A percentile compares a stretch with the other conserved stretches of the same genome.
Conservation (phyloP, 2,329 filamentous ascomycete species). For the Calonectria pauciramosa region DNA sequence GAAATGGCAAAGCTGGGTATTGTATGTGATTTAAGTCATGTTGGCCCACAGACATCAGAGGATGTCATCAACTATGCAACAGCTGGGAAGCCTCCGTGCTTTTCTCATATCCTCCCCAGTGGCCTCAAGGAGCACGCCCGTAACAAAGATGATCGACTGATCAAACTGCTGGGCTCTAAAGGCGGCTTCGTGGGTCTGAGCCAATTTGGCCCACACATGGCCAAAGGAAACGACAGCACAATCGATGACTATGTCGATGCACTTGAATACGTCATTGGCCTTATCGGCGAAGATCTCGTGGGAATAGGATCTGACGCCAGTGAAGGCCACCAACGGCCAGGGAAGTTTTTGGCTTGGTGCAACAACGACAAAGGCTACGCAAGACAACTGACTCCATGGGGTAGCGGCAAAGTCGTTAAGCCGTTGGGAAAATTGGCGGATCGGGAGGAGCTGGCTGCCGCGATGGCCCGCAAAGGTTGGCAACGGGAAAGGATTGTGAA, state of each 20-base stretch:
- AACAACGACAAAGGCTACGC: constrained; percentile 58
- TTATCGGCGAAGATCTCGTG: constrained; percentile 53
- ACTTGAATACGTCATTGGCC: constrained; percentile 53
- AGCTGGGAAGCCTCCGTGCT: constrained; percentile 54
- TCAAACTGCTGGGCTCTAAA: constrained; percentile 51
- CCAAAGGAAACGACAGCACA: constrained; percentile 55
- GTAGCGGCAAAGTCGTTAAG: constrained; percentile 56
- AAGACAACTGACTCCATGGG: constrained; percentile 54
- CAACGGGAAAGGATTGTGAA: constrained; percentile 54
- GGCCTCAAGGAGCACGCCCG: constrained; percentile 53
- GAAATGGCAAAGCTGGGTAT: constrained; percentile 54
- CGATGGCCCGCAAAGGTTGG: constrained; percentile 56
- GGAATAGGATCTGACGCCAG: constrained; percentile 55
- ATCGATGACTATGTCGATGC: constrained; percentile 58
- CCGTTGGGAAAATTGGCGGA: constrained; percentile 54
- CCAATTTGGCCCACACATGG: constrained; percentile 57
- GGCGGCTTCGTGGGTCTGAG: constrained; percentile 55
- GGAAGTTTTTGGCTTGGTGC: constrained; percentile 57
- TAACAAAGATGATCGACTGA: constrained; percentile 55
- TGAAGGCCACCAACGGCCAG: constrained; percentile 54
- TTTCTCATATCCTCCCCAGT: constrained; percentile 53
- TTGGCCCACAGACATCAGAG: constrained; percentile 50
- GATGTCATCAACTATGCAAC: constrained; percentile 53
- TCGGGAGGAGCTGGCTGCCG: constrained; percentile 49
- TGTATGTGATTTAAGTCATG: constrained; percentile 53